Conservation (phyloP, 371 early-diverging fungal species). For the Mucor ambiguus region DNA sequence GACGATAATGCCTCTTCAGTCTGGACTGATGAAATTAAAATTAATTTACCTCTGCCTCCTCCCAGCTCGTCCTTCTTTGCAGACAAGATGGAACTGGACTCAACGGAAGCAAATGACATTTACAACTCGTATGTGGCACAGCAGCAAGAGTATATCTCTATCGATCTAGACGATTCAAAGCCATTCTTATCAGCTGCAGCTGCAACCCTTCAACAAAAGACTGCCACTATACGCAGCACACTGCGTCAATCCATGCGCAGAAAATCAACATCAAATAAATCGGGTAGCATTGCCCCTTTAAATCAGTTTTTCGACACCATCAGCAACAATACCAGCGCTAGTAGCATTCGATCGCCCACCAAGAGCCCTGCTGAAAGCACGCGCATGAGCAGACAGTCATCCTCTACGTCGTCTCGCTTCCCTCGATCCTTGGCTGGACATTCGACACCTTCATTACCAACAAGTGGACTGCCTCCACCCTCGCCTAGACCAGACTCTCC, state of each 20-base stretch:
- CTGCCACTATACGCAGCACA: slow-evolving; percentile 34
- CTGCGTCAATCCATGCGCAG: slow-evolving; percentile 41
- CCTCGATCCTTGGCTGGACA: slow-evolving; percentile 13
- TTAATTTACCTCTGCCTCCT: slow-evolving; percentile 32
- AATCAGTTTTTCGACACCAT: slow-evolving; percentile 14
- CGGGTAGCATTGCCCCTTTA: slow-evolving; percentile 8
- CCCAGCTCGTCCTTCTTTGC: slow-evolving; percentile 37
- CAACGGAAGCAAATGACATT: slow-evolving; percentile 33
- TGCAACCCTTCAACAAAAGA: slow-evolving; percentile 24
- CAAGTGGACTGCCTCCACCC: slow-evolving; percentile 1
- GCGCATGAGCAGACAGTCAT: slow-evolving; percentile 23
- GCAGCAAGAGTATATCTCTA: slow-evolving; percentile 11
- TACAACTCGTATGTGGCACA: slow-evolving; percentile 32
- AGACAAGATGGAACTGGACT: slow-evolving; percentile 47
- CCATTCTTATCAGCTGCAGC: slow-evolving; percentile 14
- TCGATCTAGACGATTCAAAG: slow-evolving; percentile 15
- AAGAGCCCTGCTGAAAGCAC: not conserved
- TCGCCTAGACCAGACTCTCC: slow-evolving; percentile 20
- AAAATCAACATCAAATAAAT: slow-evolving; percentile 18
- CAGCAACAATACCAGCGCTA: not conserved
- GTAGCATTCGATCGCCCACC: slow-evolving; percentile 7
- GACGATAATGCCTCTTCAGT: slow-evolving; percentile 4
- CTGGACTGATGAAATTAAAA: slow-evolving; percentile 8
- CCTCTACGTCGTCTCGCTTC: slow-evolving; percentile 14
- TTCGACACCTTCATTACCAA: slow-evolving; percentile 9